Evolutionary conservation across 768 basidiomycete genomes (phyloP), one percentile per base, ranked within the genome.

Genomic region (Daedaleopsis nitida): DNA sequence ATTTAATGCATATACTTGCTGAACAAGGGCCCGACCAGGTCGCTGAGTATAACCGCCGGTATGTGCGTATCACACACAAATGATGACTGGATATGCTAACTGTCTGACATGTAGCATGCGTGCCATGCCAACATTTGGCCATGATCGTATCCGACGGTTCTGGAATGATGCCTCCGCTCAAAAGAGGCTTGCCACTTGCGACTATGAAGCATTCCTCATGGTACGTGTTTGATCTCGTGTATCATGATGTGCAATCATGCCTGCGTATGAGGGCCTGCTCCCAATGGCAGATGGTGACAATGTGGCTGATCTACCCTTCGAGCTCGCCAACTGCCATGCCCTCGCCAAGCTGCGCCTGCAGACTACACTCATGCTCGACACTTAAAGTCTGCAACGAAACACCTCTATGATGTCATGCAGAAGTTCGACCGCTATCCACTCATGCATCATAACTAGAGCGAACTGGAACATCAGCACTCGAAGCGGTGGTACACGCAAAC

Each of bases 261-360:
- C 79, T 0, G 74, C 69, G 0, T 77, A 80, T 34, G 76, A 81
- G 7, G 70, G 69, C 0, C 57, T 75, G 0, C 55, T 75, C 2
- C 65, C 69, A 1, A 44, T 50, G 1, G 50, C 59, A 0, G 57
- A 72, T 24, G 56, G 72, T n/a, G 45, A 56, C 1, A 57, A 64
- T 1, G 57, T 80, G 3, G 61, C 72, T n/a, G 70, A 75, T 27
- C 60, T 80, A 0, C 64, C 81, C 2, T 81, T 74, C 59, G 47
- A 57, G 12, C 55, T 74, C 3, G 71, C 69, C 0, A 64, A 69
- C 14, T 79, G 77, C 78, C 80, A 80, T 64, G 72, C 70, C 0
- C 66, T 74, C 11, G 78, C 76, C 1, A 81, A 81, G 60, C 68
- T 80, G 1, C 70, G 74, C 9, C 52, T 79, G 55, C 80, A 80